Conservation (phyloP, 306 rosid genomes). For the Trichosanthes truncata region DNA sequence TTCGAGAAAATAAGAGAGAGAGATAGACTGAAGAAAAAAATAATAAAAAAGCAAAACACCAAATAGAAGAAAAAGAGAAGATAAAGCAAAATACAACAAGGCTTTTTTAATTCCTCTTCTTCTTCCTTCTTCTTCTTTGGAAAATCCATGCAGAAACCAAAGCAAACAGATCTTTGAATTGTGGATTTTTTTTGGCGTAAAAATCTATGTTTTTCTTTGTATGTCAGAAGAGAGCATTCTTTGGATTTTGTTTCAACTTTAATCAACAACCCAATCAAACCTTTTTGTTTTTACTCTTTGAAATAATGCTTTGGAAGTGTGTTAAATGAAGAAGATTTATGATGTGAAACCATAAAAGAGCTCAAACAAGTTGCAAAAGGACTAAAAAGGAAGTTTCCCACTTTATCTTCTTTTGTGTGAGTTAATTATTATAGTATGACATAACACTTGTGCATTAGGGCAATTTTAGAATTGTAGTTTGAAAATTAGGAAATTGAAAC, state of each 20-base stretch:
- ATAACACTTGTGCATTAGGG: too few relatives aligned
- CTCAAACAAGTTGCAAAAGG: background rate
- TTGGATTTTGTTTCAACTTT: constrained; percentile 1
- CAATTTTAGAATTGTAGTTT: too few relatives aligned
- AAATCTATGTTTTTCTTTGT: background rate
- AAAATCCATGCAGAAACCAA: background rate
- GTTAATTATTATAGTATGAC: too few relatives aligned
- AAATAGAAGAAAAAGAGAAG: background rate
- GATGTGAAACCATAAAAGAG: background rate
- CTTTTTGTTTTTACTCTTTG: background rate
- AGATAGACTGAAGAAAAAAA: background rate
- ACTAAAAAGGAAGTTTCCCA: background rate
- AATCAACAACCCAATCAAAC: background rate
- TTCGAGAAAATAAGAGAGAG: background rate
- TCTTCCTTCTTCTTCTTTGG: background rate
- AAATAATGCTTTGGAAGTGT: background rate
- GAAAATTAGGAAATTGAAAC: too few relatives aligned
- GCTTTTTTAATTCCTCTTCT: background rate
- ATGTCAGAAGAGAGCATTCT: background rate
- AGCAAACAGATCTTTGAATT: background rate
- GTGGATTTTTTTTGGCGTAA: background rate
- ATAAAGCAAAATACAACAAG: too few relatives aligned
- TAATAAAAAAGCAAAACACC: background rate
- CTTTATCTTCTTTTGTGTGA: background rate
- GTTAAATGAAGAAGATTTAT: background rate